Conservation (phyloP, 164 flowering plant species). For the Hamamelis virginiana region DNA sequence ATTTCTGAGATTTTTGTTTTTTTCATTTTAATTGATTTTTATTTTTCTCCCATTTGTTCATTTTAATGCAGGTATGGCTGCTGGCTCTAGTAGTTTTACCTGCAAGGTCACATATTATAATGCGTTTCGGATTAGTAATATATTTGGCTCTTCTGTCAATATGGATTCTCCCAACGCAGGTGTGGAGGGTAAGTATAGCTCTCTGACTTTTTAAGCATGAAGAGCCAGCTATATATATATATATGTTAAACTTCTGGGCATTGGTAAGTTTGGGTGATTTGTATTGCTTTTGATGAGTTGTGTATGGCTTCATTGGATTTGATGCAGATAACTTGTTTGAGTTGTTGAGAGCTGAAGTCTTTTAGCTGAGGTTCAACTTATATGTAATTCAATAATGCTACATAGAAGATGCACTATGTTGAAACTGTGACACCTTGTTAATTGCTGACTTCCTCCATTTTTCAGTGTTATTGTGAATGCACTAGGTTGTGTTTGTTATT, state of each 20-base stretch:
- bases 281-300: neutral
- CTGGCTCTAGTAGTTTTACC: conserved; percentile 79
- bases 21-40: neutral
- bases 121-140: conserved; percentile 73
- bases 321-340: neutral
- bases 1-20: neutral
- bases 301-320: neutral
- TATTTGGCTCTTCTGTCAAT: conserved; percentile 68
- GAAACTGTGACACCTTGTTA: neutral
- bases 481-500: neutral
- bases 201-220: conserved; percentile 1
- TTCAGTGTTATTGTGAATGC: neutral
- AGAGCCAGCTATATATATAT: neutral
- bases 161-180: conserved; percentile 63
- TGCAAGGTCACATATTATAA: conserved; percentile 66
- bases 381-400: neutral
- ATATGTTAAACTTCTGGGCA: neutral
- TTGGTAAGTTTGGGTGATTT: neutral
- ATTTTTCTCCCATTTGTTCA: too few relatives aligned
- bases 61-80: conserved; percentile 79
- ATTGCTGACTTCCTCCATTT: neutral
- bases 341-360: neutral
- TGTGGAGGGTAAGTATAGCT: conserved; percentile 66
- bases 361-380: neutral
- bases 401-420: neutral